Evolutionary conservation across 1,284 basidiomycete species (phyloP), one percentile per base, ranked within the genome.

Genomic region (Pulchroboletus neoregius): DNA sequence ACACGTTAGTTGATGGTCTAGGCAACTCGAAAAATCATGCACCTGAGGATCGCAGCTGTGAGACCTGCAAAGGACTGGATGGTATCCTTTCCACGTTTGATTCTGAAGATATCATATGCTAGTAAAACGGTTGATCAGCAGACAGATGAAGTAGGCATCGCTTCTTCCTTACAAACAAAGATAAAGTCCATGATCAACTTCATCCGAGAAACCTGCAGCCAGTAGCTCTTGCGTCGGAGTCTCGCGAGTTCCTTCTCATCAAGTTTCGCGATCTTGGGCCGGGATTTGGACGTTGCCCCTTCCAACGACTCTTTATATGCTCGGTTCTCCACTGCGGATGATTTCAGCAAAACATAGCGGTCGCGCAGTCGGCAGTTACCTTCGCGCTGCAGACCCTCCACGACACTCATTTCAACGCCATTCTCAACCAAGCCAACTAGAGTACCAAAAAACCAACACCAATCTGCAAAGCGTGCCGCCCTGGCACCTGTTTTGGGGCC

Each of bases 131-230:
- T 41, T 30, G 26, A 46, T 57, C 45, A 52, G 45, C 38, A 35
- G 27, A 22, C 37, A 11, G 12, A 31, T 34, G 20, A 34, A 28
- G 16, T 22, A 34, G 26, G n/a, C 23, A 37, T 23, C 10, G 3
- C 44, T 23, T 35, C 30, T 3, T 12, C 79, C 87, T 71, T 61
- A 91, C 87, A 88, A 62, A 89, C 87, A 66, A 90, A 91, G 53
- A 89, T 76, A 49, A 91, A 68, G 65, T 91, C 87, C 84, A 90
- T 87, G 26, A 78, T 56, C 49, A 91, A 70, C 70, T 91, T 91
- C 45, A 73, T 68, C 45, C 83, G 70, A 23, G 82, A 76, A 35
- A 87, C 66, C 52, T 79, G 78, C 43, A 91, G 69, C 87, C 87
- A 91, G 60, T 84, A 82, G 56, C 79, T 80, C 65, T 87, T 81